Conservation (phyloP, 768 basidiomycete genomes). For the Suillus paluster region DNA sequence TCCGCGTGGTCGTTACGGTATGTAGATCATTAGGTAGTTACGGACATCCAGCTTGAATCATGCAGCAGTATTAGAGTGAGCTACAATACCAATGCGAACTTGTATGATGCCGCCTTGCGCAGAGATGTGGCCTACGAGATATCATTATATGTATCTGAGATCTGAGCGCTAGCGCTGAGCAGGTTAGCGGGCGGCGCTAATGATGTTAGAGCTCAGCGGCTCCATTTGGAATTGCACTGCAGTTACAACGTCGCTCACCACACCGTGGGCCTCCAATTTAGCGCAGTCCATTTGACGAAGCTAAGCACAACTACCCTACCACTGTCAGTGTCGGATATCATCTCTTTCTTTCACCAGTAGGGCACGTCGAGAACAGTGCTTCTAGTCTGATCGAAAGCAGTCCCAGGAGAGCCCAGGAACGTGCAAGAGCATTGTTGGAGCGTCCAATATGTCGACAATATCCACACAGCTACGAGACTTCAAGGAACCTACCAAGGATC, state of each 20-base stretch:
- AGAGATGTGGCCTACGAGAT: no score
- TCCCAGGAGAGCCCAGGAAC: slow-evolving; percentile 2
- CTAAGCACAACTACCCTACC: slow-evolving; percentile 6
- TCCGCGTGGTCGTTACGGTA: no score
- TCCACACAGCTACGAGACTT: slow-evolving; percentile 88
- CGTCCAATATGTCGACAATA: slow-evolving; percentile 69
- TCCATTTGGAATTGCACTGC: slow-evolving; percentile 23
- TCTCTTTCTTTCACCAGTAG: slow-evolving; percentile 9
- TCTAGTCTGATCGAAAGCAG: slow-evolving; percentile 6
- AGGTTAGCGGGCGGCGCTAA: no score
- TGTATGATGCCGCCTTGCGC: no score
- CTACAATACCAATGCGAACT: no score
- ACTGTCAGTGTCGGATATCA: slow-evolving; percentile 4
- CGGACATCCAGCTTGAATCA: no score
- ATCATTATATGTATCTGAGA: no score
- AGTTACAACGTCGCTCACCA: slow-evolving; percentile 17
- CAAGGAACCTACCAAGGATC: slow-evolving; percentile 91
- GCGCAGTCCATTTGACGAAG: background rate
- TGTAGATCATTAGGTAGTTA: no score
- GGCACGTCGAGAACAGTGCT: slow-evolving; percentile 4
- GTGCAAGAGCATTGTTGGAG: slow-evolving; percentile 2
- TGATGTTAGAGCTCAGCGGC: background rate
- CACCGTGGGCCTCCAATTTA: slow-evolving; percentile 5
- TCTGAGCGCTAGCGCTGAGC: no score
- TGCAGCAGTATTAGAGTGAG: no score